Evolutionary conservation across 177 flowering plant species (phyloP).

Genomic region (Vitis hybrid): DNA sequence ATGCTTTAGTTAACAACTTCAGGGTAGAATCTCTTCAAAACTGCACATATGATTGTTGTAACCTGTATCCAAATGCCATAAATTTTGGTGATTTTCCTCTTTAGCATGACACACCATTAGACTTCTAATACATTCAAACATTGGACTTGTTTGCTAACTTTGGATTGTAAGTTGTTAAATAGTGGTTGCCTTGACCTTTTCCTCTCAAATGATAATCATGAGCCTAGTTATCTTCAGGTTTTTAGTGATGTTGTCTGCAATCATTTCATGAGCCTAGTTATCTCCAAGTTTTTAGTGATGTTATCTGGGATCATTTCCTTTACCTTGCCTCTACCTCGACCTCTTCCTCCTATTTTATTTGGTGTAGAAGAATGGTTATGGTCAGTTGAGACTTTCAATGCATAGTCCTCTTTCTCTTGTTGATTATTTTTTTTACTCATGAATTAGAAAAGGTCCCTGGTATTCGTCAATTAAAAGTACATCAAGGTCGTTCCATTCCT

Average conservation of each 20-base stretch:
- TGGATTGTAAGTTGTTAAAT: not conserved
- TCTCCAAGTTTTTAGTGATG: not conserved
- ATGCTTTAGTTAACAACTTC: not conserved
- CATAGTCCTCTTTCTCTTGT: not conserved
- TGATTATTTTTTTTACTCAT: not conserved
- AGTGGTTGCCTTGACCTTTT: not conserved
- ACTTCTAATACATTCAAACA: not conserved
- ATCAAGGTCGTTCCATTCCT: too few relatives aligned
- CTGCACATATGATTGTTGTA: not conserved
- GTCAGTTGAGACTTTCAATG: not conserved
- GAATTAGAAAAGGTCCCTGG: not conserved
- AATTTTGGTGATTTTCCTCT: too few relatives aligned
- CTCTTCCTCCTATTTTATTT: not conserved
- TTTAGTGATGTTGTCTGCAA: too few relatives aligned
- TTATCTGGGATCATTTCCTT: not conserved
- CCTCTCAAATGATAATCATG: not conserved
- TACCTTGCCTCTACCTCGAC: constrained; percentile 2
- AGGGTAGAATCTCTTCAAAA: constrained; percentile 1
- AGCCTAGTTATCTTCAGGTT: too few relatives aligned
- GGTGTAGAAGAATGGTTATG: too few relatives aligned
- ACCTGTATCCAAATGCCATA: not conserved
- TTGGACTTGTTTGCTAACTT: not conserved
- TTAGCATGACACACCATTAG: not conserved
- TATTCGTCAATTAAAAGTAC: too few relatives aligned
- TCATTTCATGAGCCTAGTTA: too few relatives aligned